Evolutionary conservation across 2,329 filamentous ascomycete genomes (phyloP).

Genomic region (Lecanicillium sp.): DNA sequence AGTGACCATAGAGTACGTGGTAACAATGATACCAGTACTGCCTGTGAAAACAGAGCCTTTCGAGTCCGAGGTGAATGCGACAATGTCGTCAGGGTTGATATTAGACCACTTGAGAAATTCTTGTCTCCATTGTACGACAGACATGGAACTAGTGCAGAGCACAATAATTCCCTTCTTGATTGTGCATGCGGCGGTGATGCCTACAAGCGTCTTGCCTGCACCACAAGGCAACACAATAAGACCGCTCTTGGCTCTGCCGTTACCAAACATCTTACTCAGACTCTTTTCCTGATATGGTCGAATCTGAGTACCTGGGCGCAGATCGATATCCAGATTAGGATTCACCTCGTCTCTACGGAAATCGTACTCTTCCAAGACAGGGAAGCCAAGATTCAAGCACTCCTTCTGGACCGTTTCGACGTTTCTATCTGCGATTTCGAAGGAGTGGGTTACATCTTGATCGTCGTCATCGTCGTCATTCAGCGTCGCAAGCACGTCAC

Average conservation of each 20-base stretch:
- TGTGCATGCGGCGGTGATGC: constrained; percentile 96
- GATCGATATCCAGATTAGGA: constrained; percentile 85
- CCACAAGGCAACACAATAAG: constrained; percentile 96
- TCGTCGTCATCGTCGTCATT: constrained; percentile 86
- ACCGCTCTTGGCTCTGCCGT: constrained; percentile 91
- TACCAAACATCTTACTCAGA: constrained; percentile 98
- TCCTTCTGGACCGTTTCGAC: constrained; percentile 85
- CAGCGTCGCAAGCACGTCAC: constrained; percentile 61
- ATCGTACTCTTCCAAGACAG: constrained; percentile 93
- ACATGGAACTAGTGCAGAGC: constrained; percentile 95
- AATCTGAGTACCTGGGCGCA: constrained; percentile 83
- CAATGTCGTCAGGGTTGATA: constrained; percentile 83
- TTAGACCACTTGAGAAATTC: constrained; percentile 99
- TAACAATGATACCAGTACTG: constrained; percentile 92
- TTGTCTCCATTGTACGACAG: constrained; percentile 90
- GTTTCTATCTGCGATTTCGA: constrained; percentile 75
- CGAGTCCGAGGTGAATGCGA: constrained; percentile 88
- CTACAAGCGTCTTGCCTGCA: constrained; percentile 92
- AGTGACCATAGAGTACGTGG: constrained; percentile 98
- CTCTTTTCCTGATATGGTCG: constrained; percentile 95
- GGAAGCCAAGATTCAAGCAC: constrained; percentile 77
- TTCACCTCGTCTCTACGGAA: constrained; percentile 88
- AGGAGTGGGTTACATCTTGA: constrained; percentile 81
- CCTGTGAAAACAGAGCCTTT: constrained; percentile 73
- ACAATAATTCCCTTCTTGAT: constrained; percentile 96